Evolutionary conservation across 2,329 filamentous ascomycete species (phyloP).

Genomic region (Neoascochyta sp.): DNA sequence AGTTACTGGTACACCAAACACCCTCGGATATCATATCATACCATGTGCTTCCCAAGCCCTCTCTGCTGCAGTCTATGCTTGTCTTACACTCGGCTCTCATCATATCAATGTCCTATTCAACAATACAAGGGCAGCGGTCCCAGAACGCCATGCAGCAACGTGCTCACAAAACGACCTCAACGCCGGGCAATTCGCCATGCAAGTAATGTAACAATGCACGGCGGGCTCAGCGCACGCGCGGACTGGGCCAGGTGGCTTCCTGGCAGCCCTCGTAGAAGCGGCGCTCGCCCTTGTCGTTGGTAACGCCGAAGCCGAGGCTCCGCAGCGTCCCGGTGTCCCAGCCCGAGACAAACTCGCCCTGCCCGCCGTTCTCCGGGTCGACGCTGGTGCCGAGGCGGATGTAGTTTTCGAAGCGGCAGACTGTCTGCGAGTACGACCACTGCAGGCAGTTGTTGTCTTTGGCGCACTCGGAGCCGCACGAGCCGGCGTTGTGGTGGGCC

Average conservation of each 20-base stretch:
- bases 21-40: too few relatives aligned
- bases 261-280: constrained; percentile 34
- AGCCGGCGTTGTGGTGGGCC: constrained; percentile 31
- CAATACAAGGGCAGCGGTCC: constrained; percentile 12
- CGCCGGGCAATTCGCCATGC: constrained; percentile 14
- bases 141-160: constrained; percentile 26
- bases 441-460: constrained; percentile 34
- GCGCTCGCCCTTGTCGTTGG: constrained; percentile 29
- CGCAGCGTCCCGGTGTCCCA: constrained; percentile 39
- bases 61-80: too few relatives aligned
- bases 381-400: constrained; percentile 36
- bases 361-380: constrained; percentile 29
- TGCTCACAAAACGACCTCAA: constrained; percentile 23
- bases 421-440: constrained; percentile 37
- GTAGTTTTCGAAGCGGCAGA: constrained; percentile 38
- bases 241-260: constrained; percentile 40
- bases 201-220: too few relatives aligned
- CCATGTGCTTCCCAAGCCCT: too few relatives aligned
- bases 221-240: constrained; percentile 22
- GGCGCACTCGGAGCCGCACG: constrained; percentile 35
- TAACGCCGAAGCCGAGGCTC: constrained; percentile 34
- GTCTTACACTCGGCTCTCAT: too few relatives aligned
- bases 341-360: constrained; percentile 38
- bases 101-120: too few relatives aligned
- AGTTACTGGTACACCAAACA: too few relatives aligned